Evolutionary conservation across 1,284 basidiomycete genomes (phyloP).

Genomic region (Puccinia novopanici): DNA sequence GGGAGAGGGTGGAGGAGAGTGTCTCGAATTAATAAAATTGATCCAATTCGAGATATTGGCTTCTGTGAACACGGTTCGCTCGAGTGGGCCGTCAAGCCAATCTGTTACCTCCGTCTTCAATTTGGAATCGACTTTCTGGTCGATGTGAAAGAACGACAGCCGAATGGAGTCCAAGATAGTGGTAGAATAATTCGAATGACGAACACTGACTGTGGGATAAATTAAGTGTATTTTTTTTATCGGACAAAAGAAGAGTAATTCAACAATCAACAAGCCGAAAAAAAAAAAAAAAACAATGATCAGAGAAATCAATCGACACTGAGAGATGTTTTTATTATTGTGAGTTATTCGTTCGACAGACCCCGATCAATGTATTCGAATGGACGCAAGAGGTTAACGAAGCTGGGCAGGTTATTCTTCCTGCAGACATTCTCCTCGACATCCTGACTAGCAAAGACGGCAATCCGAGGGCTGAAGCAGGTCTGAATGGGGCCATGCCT

Average conservation of each 20-base stretch:
- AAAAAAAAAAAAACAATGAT: background rate
- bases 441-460: slow-evolving; percentile 51
- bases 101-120: background rate
- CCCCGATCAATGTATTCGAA: slow-evolving; percentile 49
- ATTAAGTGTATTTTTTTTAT: slow-evolving; percentile 8
- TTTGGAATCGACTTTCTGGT: background rate
- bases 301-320: slow-evolving; percentile 28
- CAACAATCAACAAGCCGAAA: background rate
- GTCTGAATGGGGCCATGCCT: slow-evolving; percentile 33
- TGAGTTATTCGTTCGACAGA: slow-evolving; percentile 2
- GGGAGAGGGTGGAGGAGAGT: background rate
- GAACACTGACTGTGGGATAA: slow-evolving; percentile 48
- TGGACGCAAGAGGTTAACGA: slow-evolving; percentile 53
- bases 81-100: slow-evolving; percentile 14
- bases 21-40: background rate
- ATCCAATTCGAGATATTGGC: slow-evolving; percentile 24
- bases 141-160: slow-evolving; percentile 20
- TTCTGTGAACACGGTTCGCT: slow-evolving; percentile 25
- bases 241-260: slow-evolving; percentile 38
- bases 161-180: slow-evolving; percentile 27
- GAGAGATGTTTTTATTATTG: background rate
- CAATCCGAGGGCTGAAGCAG: slow-evolving; percentile 52
- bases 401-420: slow-evolving; percentile 51
- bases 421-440: slow-evolving; percentile 49
- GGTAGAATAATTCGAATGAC: slow-evolving; percentile 41